Conservation (phyloP, 2,329 filamentous ascomycete genomes). For the Penicillium sp. region DNA sequence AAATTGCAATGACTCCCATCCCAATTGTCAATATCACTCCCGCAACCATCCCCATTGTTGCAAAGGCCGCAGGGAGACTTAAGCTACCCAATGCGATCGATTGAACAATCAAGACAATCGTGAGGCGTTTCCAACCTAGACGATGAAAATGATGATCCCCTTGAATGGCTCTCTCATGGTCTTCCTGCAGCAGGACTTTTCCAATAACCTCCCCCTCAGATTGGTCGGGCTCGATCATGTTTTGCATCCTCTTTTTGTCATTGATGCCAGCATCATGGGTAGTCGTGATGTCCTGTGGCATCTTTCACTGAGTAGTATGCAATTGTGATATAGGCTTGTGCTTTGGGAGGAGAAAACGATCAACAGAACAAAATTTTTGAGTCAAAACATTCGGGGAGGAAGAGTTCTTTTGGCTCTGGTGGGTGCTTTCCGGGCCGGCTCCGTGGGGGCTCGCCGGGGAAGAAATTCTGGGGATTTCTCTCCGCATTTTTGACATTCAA, state of each 20-base stretch:
- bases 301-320: not conserved
- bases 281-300: not conserved
- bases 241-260: not conserved
- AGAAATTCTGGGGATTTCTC: not conserved
- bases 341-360: not conserved
- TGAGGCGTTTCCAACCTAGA: constrained; percentile 57
- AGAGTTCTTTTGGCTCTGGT: not conserved
- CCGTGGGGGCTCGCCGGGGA: not conserved
- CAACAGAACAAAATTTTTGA: not conserved
- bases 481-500: constrained; percentile 2
- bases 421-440: not conserved
- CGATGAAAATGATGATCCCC: constrained; percentile 5
- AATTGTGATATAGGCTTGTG: not conserved
- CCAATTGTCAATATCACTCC: constrained; percentile 48
- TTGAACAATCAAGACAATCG: constrained; percentile 55
- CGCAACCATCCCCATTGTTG: constrained; percentile 51
- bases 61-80: constrained; percentile 52
- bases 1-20: constrained; percentile 45
- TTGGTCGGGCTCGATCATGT: constrained; percentile 1
- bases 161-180: constrained; percentile 1
- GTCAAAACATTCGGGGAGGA: not conserved
- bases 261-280: not conserved
- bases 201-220: constrained; percentile 2
- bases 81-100: constrained; percentile 54
- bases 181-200: not conserved